phyloP scores from a whole-genome alignment of 2,329 filamentous ascomycete genomes.

The Paraphoma sp. region DNA sequence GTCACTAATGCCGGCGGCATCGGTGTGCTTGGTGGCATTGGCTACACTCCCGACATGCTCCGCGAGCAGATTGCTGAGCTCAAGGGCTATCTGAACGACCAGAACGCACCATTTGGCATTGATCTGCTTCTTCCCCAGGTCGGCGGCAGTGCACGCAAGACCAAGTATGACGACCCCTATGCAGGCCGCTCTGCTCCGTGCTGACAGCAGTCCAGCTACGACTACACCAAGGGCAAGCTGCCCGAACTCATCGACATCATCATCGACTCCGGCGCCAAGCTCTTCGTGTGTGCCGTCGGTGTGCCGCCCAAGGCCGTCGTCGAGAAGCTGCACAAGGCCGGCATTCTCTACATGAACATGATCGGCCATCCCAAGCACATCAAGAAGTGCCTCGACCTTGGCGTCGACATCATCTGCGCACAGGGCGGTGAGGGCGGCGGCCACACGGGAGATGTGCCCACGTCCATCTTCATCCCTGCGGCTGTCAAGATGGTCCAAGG shows the following conservation, averaged over 20 bases:
- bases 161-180: conserved; percentile 66
- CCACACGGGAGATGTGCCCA: conserved; percentile 94
- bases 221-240: conserved; percentile 99
- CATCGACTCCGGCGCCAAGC: conserved; percentile 86
- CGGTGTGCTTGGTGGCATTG: conserved; percentile 93
- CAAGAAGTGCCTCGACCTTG: conserved; percentile 87
- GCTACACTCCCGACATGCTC: conserved; percentile 97
- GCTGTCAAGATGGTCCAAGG: conserved; percentile 83
- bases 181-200: background rate
- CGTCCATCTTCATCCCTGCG: conserved; percentile 88
- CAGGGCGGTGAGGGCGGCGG: conserved; percentile 98
- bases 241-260: conserved; percentile 88
- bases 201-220: conserved; percentile 70
- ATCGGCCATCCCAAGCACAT: conserved; percentile 99
- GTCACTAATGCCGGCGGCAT: conserved; percentile 97
- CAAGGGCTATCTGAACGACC: conserved; percentile 85
- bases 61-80: conserved; percentile 93
- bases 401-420: conserved; percentile 95
- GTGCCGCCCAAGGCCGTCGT: conserved; percentile 89
- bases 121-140: conserved; percentile 94
- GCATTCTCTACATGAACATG: conserved; percentile 99
- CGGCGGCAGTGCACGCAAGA: conserved; percentile 91
- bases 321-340: conserved; percentile 84
- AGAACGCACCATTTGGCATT: conserved; percentile 94
- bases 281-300: conserved; percentile 97